Percentiles rank a stretch among this genome's conserved stretches.
phyloP scores from a whole-genome alignment of 2,329 filamentous ascomycete species.

The Teratosphaeria destructans region DNA sequence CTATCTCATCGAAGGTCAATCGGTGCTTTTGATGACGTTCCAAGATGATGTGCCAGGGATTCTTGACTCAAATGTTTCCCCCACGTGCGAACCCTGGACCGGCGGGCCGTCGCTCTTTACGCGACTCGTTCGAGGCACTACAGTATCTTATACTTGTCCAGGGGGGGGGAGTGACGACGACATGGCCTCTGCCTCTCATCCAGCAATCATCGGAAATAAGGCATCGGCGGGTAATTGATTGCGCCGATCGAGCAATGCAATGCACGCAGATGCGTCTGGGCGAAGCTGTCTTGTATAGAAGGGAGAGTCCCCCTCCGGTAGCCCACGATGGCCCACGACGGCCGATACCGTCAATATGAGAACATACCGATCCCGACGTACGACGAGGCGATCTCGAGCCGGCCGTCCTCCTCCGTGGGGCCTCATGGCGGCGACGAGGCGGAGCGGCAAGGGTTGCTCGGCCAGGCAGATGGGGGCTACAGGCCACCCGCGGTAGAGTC shows the following conservation, averaged over 20 bases:
- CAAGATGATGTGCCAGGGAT: neutral
- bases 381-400: constrained; percentile 63
- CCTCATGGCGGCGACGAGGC: constrained; percentile 52
- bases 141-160: neutral
- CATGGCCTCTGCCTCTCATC: neutral
- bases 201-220: neutral
- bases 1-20: no score
- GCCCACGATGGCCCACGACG: neutral
- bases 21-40: neutral
- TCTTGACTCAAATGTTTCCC: neutral
- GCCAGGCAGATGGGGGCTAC: constrained; percentile 47
- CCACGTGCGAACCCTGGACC: neutral
- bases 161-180: neutral
- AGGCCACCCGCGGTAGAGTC: constrained; percentile 75
- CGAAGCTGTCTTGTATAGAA: neutral
- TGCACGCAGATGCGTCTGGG: neutral
- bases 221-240: neutral
- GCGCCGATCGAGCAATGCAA: neutral
- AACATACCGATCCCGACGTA: constrained; percentile 66
- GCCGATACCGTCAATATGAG: constrained; percentile 7
- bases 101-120: neutral
- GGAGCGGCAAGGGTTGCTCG: constrained; percentile 68
- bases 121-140: neutral
- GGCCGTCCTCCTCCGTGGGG: constrained; percentile 39
- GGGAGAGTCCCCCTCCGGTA: neutral